Conservation (phyloP, 2,329 filamentous ascomycete species). For the Penicillium concentricum region DNA sequence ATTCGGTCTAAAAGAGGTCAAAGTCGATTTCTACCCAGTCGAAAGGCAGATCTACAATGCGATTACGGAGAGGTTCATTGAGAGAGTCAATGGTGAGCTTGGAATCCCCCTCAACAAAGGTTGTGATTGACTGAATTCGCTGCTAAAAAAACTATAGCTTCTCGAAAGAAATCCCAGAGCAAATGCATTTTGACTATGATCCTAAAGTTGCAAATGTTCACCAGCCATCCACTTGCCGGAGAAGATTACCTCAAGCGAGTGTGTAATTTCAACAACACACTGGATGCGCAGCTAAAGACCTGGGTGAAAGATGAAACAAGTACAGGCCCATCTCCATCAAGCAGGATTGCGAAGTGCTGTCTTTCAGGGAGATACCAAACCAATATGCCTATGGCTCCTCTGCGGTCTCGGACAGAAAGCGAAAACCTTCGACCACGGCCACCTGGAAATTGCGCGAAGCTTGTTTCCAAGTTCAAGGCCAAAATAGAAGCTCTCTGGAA, state of each 20-base stretch:
- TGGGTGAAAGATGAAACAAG: background rate
- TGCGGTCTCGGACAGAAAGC: background rate
- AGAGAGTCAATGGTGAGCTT: background rate
- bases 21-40: background rate
- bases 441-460: background rate
- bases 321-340: background rate
- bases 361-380: background rate
- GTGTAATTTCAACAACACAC: background rate
- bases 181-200: slow-evolving; percentile 1
- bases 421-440: background rate
- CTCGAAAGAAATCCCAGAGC: background rate
- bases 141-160: background rate
- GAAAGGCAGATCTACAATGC: background rate
- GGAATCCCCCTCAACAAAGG: background rate
- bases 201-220: background rate
- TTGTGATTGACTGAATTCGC: background rate
- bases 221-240: background rate
- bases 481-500: background rate
- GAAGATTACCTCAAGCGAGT: slow-evolving; percentile 1
- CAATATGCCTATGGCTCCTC: background rate
- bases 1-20: background rate
- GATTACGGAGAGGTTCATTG: background rate
- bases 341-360: background rate
- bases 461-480: background rate
- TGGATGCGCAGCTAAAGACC: background rate